Evolutionary conservation across 2,329 filamentous ascomycete species (phyloP), one percentile per base, ranked within the genome.

Genomic region (Exophiala phaeomuriformis): DNA sequence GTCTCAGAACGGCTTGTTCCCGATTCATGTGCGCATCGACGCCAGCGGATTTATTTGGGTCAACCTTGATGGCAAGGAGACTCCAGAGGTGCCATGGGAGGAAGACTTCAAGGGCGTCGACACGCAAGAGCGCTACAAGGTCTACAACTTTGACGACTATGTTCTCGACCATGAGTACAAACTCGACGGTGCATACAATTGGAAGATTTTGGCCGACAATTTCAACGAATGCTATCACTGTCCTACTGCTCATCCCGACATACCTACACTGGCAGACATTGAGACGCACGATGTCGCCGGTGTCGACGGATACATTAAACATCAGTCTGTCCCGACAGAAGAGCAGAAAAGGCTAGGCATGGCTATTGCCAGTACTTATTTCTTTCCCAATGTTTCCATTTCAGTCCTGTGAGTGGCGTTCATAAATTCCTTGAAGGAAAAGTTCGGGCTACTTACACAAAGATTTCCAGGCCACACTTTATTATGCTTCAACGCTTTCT

Each of bases 401-500:
- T 53, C 48, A 7, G 56, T 63, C 19, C 35, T 53, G 61, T 63
- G 51, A 59, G 59, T 61, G 30, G 52, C n/a, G 3, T 37, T 35
- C 30, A 52, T 56, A 45, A 60, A 30, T 10, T 30, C 28, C 19
- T 19, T 19, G 19, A 19, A 19, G 2, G 2, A 19, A 19, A 19
- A 19, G 19, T 19, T 19, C 19, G 19, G 19, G 19, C 19, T 19
- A 19, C 19, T 19, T 19, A 19, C 19, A 19, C 19, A 19, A 19
- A 19, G 19, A 19, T 28, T 44, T 29, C 35, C 53, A 79, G 77
- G 9, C 75, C 78, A n/a, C 72, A 83, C 67, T 83, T 83, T 67
- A 78, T 84, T 68, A 81, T 82, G 71, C 77, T 83, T 51, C 80
- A 83, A 64, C 73, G 80, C 53, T 83, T 83, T 66, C 72, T 84